Base-by-base conservation (phyloP, 768 basidiomycete genomes). In the Goffeauzyma gilvescens region DNA sequence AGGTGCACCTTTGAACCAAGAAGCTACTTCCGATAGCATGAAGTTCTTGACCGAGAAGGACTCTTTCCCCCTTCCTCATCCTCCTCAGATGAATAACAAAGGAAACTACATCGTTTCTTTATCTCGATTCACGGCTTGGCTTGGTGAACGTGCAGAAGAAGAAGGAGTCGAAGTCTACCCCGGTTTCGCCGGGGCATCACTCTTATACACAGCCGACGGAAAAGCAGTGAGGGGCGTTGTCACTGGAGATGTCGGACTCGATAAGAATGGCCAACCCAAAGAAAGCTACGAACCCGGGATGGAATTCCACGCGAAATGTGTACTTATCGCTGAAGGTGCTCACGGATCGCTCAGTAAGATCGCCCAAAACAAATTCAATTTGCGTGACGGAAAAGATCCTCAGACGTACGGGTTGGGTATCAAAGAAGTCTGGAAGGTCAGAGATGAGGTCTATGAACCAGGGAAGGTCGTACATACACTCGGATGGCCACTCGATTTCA, bases 401-500 rank as follows among this genome's bases (percentile, higher is more conserved):
- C 93, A 96, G 67, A 96, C 90, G 3, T 96, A 95, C 54, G 93
- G 80, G 0, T 75, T 98, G 44, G 93, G 93, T 3, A 67, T 96
- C 39, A 96, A 98, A 69, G 90, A 98, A 63, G 86, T 96, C 2
- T 96, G 93, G 93, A 74, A 81, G 27, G 78, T 98, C 10, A 75
- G 75, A 59, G 43, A 70, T 69, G 65, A 68, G 39, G 60, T 65
- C 52, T 72, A 86, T 59, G 63, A 71, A 22, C 75, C 84, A 0
- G 82, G 82, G 15, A 72, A 83, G 55, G 76, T 93, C n/a, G 72
- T 87, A 5, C 93, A 98, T 64, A 86, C 84, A 6, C 68, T 98
- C 54, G 93, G 93, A 5, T 95, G 81, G 82, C 93, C 93, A 0
- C 66, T 98, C 43, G 75, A 81, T 59, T 72, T 65, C 51, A 65